A percentile compares a stretch with the other conserved stretches of the same genome.
Evolutionary conservation across 192 early-diverging fungal genomes (phyloP).

Genomic region (Backusella liffmaniae): DNA sequence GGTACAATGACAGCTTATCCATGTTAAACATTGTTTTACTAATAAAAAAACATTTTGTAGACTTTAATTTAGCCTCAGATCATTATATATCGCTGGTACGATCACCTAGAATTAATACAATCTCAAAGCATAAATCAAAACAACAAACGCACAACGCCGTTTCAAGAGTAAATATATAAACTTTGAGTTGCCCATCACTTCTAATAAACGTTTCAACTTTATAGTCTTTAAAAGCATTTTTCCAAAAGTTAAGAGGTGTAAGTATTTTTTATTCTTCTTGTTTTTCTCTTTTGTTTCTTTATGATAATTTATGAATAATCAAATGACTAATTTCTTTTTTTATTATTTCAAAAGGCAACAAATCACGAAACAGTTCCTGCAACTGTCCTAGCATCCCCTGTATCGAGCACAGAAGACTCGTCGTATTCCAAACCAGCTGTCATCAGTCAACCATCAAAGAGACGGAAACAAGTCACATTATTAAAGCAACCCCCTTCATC

Average conservation of each 20-base stretch:
- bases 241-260: conserved; percentile 11
- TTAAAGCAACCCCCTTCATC: neutral
- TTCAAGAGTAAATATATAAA: neutral
- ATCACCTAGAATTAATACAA: conserved; percentile 8
- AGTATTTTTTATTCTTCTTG: neutral
- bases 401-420: neutral
- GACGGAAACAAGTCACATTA: neutral
- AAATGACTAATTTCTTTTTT: neutral
- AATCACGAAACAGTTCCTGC: neutral
- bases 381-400: conserved; percentile 3
- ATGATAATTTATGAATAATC: neutral
- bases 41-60: neutral
- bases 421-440: neutral
- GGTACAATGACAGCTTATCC: neutral
- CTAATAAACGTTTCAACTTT: neutral
- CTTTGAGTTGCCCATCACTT: too few species aligned
- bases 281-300: neutral
- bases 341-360: neutral
- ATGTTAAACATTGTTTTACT: too few species aligned
- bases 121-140: neutral
- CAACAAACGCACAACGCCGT: neutral
- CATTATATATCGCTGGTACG: neutral
- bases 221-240: conserved; percentile 6
- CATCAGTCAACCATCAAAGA: neutral
- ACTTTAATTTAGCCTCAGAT: neutral